A percentile compares a stretch with the other conserved stretches of the same genome.
Evolutionary conservation across 1,284 basidiomycete genomes (phyloP).

Genomic region (Cutaneotrichosporon mucoides): DNA sequence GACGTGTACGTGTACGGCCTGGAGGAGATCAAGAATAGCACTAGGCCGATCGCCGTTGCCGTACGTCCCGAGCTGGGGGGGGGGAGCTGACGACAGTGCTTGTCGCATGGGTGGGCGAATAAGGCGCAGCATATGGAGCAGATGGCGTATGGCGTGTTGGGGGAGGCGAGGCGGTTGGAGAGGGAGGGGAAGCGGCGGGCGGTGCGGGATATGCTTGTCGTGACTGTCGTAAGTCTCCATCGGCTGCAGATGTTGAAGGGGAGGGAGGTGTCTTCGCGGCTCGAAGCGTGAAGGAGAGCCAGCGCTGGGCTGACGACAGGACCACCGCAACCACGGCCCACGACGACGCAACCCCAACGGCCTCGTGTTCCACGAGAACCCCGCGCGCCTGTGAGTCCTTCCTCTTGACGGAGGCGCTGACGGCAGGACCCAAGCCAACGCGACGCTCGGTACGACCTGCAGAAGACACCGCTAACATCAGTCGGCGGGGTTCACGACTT

Average conservation of each 20-base stretch:
- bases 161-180: constrained; percentile 19
- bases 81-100: constrained; percentile 22
- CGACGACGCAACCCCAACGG: constrained; percentile 59
- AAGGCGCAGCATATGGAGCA: constrained; percentile 31
- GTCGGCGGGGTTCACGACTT: constrained; percentile 56
- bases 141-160: constrained; percentile 37
- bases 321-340: constrained; percentile 71
- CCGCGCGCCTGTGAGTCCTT: constrained; percentile 52
- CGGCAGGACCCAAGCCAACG: not conserved
- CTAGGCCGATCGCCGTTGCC: constrained; percentile 29
- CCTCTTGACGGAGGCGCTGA: not conserved
- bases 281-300: no score
- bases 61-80: constrained; percentile 21
- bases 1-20: constrained; percentile 39
- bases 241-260: no score
- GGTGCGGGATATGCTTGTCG: constrained; percentile 41
- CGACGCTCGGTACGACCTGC: not conserved
- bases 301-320: constrained; percentile 55
- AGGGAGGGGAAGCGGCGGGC: constrained; percentile 10
- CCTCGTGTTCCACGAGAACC: constrained; percentile 60
- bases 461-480: not conserved
- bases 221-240: constrained; percentile 46
- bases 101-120: constrained; percentile 38
- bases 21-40: constrained; percentile 34
- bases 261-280: no score